Evolutionary conservation across 2,329 filamentous ascomycete genomes (phyloP).

Genomic region (Dendryphion nanum): DNA sequence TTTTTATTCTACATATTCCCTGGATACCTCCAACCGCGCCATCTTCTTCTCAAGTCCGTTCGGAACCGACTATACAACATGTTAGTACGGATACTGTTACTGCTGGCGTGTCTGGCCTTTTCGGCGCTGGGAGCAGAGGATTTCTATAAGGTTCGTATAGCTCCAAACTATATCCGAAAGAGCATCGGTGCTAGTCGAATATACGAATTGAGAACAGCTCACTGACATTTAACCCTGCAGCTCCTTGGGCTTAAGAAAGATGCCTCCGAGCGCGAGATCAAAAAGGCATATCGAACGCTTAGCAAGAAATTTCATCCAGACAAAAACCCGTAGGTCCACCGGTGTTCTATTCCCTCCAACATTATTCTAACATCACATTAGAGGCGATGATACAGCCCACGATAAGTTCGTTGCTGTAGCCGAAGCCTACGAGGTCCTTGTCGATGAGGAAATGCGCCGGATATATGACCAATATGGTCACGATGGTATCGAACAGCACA

Average conservation of each 20-base stretch:
- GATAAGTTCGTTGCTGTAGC: slow-evolving; percentile 92
- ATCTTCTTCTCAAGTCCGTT: slow-evolving; percentile 12
- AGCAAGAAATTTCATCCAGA: slow-evolving; percentile 97
- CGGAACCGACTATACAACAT: slow-evolving; percentile 28
- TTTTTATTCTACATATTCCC: slow-evolving; percentile 1
- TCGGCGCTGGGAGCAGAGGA: slow-evolving; percentile 58
- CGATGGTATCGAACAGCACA: slow-evolving; percentile 81
- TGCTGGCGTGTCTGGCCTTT: slow-evolving; percentile 44
- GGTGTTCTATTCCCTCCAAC: background rate
- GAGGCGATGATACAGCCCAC: slow-evolving; percentile 71
- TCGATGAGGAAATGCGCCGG: slow-evolving; percentile 72
- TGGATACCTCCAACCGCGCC: slow-evolving; percentile 14
- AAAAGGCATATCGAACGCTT: slow-evolving; percentile 85
- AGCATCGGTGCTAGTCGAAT: too few relatives aligned
- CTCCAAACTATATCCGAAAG: too few relatives aligned
- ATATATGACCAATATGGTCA: slow-evolving; percentile 95
- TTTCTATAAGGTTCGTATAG: slow-evolving; percentile 68
- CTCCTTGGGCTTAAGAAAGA: slow-evolving; percentile 76
- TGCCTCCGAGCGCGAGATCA: slow-evolving; percentile 84
- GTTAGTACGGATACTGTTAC: slow-evolving; percentile 44
- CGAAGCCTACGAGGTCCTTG: slow-evolving; percentile 92
- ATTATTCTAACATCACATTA: background rate
- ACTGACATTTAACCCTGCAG: slow-evolving; percentile 51
- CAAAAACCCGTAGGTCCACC: slow-evolving; percentile 85
- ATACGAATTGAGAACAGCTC: too few relatives aligned